These are phyloP conservation scores for Vicia faba DNA, from an alignment of 306 rosid species.

Conservation along the genomic window DNA sequence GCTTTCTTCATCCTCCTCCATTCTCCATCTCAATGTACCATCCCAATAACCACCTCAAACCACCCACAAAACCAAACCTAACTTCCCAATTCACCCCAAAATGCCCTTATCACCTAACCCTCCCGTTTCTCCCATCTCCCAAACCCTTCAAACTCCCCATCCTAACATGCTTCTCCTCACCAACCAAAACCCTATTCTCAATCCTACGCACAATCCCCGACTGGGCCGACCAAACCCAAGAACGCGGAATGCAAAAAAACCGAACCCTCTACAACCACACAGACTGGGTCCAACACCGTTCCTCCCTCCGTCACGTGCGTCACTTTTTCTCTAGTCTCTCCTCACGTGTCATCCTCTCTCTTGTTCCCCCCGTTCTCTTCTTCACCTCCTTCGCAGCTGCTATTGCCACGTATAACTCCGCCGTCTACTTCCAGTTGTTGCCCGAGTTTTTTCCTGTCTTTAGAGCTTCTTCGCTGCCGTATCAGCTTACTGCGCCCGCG, in stretches of 20 bases:
- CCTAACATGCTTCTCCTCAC: conserved; percentile 1
- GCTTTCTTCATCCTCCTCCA: conserved; percentile 13
- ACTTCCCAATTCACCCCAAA: conserved; percentile 53
- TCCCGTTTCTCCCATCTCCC: not conserved
- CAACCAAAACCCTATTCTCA: conserved; percentile 39
- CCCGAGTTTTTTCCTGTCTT: conserved; percentile 62
- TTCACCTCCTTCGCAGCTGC: conserved; percentile 66
- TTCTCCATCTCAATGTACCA: conserved; percentile 48
- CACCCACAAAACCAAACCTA: conserved; percentile 23
- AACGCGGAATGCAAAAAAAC: conserved; percentile 66
- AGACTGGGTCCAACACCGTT: conserved; percentile 71
- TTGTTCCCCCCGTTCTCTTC: conserved; percentile 70
- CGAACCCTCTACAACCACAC: conserved; percentile 63
- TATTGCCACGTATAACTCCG: conserved; percentile 67
- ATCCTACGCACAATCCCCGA: conserved; percentile 59
- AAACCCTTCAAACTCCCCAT: conserved; percentile 24
- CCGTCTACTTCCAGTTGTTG: conserved; percentile 48
- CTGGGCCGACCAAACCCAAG: conserved; percentile 75
- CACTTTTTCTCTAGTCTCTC: conserved; percentile 75
- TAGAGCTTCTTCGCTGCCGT: conserved; percentile 70
- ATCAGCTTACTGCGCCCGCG: conserved; percentile 89
- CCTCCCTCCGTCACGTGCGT: conserved; percentile 84
- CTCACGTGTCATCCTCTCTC: conserved; percentile 76
- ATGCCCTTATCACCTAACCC: not conserved
- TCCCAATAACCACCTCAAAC: conserved; percentile 43